Conservation (phyloP, 192 early-diverging fungal species). For the Geranomyces variabilis region DNA sequence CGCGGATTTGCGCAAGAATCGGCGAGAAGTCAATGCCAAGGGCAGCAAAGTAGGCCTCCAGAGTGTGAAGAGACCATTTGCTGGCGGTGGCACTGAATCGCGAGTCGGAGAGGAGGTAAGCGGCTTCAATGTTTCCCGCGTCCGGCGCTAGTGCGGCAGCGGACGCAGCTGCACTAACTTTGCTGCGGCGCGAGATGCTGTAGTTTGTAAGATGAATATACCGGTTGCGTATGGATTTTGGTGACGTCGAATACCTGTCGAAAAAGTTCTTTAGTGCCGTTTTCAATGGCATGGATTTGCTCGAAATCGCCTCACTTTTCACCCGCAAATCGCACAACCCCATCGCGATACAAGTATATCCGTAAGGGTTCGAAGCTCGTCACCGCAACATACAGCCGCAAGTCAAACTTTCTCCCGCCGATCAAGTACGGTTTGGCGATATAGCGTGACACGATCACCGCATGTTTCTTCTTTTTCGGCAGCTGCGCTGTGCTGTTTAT, state of each 20-base stretch:
- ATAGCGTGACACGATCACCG: constrained; percentile 44
- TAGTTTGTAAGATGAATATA: constrained; percentile 57
- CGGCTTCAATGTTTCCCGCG: too few relatives aligned
- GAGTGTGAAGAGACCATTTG: constrained; percentile 44
- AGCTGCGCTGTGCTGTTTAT: constrained; percentile 40
- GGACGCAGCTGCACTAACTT: background rate
- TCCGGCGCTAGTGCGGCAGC: background rate
- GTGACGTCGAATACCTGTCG: constrained; percentile 16
- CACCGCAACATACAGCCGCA: constrained; percentile 50
- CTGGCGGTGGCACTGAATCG: constrained; percentile 33
- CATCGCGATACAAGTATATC: constrained; percentile 44
- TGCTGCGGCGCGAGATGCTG: constrained; percentile 31
- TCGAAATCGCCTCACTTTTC: constrained; percentile 33
- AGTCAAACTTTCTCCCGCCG: constrained; percentile 49
- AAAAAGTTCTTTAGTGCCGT: background rate
- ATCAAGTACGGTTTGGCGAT: constrained; percentile 49
- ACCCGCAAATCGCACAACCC: constrained; percentile 46
- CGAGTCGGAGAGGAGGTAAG: constrained; percentile 29
- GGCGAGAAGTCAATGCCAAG: constrained; percentile 35
- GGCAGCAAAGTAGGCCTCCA: constrained; percentile 42
- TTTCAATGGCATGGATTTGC: too few relatives aligned
- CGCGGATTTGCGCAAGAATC: constrained; percentile 40
- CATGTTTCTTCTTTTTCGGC: constrained; percentile 38
- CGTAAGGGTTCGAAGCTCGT: constrained; percentile 52
- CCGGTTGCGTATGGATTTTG: constrained; percentile 35